Percentiles rank a stretch among this genome's conserved stretches.
phyloP scores from a whole-genome alignment of 2,329 filamentous ascomycete genomes.

The Eutypa lata region DNA sequence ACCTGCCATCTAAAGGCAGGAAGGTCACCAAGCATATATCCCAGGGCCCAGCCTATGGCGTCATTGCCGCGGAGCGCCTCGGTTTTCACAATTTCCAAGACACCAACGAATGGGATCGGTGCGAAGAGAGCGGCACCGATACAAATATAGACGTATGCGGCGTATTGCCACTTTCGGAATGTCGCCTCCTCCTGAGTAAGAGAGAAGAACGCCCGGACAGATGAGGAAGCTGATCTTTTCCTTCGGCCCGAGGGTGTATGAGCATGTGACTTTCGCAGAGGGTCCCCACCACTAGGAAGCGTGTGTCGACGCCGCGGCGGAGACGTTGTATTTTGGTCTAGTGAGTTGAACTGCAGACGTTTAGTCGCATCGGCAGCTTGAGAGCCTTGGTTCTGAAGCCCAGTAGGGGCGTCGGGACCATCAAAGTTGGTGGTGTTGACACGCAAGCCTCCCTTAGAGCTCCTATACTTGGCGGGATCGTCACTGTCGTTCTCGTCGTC shows the following conservation, averaged over 20 bases:
- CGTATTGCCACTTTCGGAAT: slow-evolving; percentile 79
- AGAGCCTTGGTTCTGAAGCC: slow-evolving; percentile 1
- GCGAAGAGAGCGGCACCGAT: slow-evolving; percentile 64
- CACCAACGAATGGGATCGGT: slow-evolving; percentile 43
- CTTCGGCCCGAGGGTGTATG: slow-evolving; percentile 62
- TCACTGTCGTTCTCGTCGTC: slow-evolving; percentile 28
- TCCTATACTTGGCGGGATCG: slow-evolving; percentile 4
- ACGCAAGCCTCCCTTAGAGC: slow-evolving; percentile 10
- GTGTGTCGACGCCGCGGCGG: slow-evolving; percentile 45
- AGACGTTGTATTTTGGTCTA: slow-evolving; percentile 9
- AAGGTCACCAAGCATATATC: slow-evolving; percentile 82
- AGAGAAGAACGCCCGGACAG: slow-evolving; percentile 70
- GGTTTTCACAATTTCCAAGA: slow-evolving; percentile 66
- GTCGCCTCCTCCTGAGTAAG: slow-evolving; percentile 77
- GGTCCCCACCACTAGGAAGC: slow-evolving; percentile 41
- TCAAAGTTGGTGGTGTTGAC: slow-evolving; percentile 17
- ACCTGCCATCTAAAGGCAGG: slow-evolving; percentile 69
- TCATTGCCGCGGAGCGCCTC: slow-evolving; percentile 70
- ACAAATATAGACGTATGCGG: slow-evolving; percentile 70
- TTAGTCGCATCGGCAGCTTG: not conserved
- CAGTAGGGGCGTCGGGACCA: slow-evolving; percentile 5
- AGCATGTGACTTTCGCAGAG: slow-evolving; percentile 37
- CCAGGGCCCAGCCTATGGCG: slow-evolving; percentile 87
- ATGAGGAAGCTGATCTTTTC: slow-evolving; percentile 62
- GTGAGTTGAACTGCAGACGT: slow-evolving; percentile 4